Base-by-base conservation (phyloP, 139 green algal genomes). In the Axilococcus clingmanii region DNA sequence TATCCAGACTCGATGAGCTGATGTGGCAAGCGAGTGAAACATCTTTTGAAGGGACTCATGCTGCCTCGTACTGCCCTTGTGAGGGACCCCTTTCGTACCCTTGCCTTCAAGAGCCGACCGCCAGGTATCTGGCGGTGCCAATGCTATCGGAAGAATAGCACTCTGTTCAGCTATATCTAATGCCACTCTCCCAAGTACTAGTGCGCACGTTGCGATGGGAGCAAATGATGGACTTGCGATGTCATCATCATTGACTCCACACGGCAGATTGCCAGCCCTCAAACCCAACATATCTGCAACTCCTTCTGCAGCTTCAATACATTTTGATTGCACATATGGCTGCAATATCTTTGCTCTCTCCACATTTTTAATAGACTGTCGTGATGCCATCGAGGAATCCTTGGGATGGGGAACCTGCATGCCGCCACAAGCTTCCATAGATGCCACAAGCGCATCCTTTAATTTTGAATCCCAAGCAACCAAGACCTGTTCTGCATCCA, bases 1-100 rank as follows among this genome's bases (percentile, higher is more conserved):
- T 0, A 83, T 78, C 85, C 85, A 94, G 5, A 51, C 3, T 24
- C 20, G 37, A 52, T 83, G 67, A 5, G 61, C 75, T 2, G 41
- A 27, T 35, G 8, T 37, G 5, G 29, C 8, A 32, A 49, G 9
- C 9, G 9, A 17, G 12, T 30, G 29, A 33, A 19, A 2, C 8
- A n/a, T 5, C 11, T 19, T 25, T 19, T 38, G 44, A 29, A 24
- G 38, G 19, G 54, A 24, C 19, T 20, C 46, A 20, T 30, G 29
- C 40, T 44, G 52, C 50, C n/a, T 31, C 44, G 15, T 34, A 40
- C 53, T 24, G 43, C 28, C 19, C 12, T 7, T 32, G n/a, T n/a
- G n/a, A n/a, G n/a, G n/a, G n/a, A n/a, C n/a, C n/a, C n/a, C n/a
- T n/a, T n/a, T n/a, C n/a, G n/a, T n/a, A n/a, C n/a, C n/a, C n/a